phyloP scores from a whole-genome alignment of 164 flowering plant genomes.

The Berberis vulgaris region DNA sequence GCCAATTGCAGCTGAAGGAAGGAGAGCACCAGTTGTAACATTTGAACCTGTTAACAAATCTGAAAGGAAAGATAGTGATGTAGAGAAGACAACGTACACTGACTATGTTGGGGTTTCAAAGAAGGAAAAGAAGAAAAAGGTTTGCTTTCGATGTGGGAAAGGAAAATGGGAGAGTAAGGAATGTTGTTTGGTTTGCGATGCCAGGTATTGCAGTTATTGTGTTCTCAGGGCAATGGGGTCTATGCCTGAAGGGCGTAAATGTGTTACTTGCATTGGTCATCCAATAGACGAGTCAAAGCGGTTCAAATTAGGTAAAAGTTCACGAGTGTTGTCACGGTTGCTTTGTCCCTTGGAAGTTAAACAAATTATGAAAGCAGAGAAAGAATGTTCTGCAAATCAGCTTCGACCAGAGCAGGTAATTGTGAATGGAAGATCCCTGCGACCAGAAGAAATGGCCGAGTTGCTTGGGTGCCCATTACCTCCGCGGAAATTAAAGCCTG shows the following conservation, averaged over 20 bases:
- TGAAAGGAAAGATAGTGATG: constrained; percentile 35
- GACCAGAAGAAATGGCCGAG: constrained; percentile 86
- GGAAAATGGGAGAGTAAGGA: constrained; percentile 91
- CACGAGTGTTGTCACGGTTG: constrained; percentile 62
- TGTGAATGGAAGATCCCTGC: constrained; percentile 67
- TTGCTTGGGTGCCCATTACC: constrained; percentile 74
- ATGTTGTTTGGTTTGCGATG: constrained; percentile 80
- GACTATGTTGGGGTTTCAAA: constrained; percentile 46
- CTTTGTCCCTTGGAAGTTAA: constrained; percentile 85
- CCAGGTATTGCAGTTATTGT: constrained; percentile 83
- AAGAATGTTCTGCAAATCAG: constrained; percentile 93
- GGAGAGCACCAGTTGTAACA: constrained; percentile 60
- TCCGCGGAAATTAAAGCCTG: constrained; percentile 83
- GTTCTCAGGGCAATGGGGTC: constrained; percentile 99
- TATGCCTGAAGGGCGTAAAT: constrained; percentile 98
- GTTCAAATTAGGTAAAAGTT: constrained; percentile 56
- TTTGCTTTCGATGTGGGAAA: constrained; percentile 73
- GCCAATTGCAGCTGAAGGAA: constrained; percentile 34
- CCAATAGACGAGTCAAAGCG: constrained; percentile 83
- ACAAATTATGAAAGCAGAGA: constrained; percentile 94
- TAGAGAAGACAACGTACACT: constrained; percentile 33
- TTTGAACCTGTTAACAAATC: constrained; percentile 60
- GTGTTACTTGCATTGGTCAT: constrained; percentile 85
- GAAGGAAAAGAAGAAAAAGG: constrained; percentile 48
- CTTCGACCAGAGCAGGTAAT: constrained; percentile 91